Evolutionary conservation across 1,284 basidiomycete genomes (phyloP), one percentile per base, ranked within the genome.

Genomic region (Malassezia slooffiae): DNA sequence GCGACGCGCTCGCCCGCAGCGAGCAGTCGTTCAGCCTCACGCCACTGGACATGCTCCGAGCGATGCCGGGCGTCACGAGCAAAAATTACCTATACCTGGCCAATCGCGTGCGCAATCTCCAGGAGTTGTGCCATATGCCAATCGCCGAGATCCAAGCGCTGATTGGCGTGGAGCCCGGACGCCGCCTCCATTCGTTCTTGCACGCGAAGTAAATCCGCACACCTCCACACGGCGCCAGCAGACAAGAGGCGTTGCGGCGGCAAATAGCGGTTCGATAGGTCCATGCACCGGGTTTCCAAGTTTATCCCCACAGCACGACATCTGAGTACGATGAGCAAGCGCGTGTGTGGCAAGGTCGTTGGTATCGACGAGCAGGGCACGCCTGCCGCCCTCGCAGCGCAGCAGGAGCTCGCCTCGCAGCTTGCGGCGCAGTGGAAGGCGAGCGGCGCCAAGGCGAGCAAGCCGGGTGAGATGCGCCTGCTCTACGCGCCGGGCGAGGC

Each of bases 21-120:
- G 61, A 56, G 27, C 41, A 53, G 23, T 41, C 52, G 19, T 52
- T 60, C 41, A 59, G 65, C 32, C 40, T 54, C 5, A 58, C 54
- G 9, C 58, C 62, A 2, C 57, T 69, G 60, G 73, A 74, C 45
- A 70, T 75, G 70, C 60, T 75, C 6, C 63, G 72, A 4, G 60
- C 70, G 5, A 54, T 75, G 20, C 74, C 74, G 0, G 86, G 88
- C 0, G 78, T 93, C 34, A 82, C 78, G 3, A 78, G 78, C 33
- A 87, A 88, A 74, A 93, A 91, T 62, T 77, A 82, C 47, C 80
- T 83, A 54, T 81, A 85, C 70, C 80, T 96, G 41, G 85, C 84
- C 81, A 78, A 75, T 52, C 80, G 79, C 57, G 82, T 90, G 9
- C 73, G 74, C 46, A 86, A 79, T 63, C 76, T 96, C 22, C 74